Percentiles rank a stretch among this genome's conserved stretches.
Conservation (phyloP, 768 basidiomycete genomes). For the Nidularia pulvinata region DNA sequence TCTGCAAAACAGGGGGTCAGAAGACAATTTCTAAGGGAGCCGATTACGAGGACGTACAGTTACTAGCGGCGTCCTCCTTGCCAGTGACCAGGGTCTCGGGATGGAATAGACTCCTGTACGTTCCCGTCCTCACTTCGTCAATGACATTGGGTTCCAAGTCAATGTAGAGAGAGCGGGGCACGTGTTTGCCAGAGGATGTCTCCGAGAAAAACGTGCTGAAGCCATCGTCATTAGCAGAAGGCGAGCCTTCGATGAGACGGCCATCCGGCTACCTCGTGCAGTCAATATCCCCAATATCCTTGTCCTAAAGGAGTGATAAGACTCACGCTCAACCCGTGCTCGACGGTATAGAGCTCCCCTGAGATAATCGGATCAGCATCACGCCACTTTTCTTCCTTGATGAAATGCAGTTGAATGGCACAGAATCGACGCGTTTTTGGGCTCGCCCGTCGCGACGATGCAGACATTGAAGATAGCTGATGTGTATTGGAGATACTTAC, state of each 20-base stretch:
- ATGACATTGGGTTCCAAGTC: slow-evolving; percentile 98
- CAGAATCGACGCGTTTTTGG: slow-evolving; percentile 29
- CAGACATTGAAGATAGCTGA: slow-evolving; percentile 2
- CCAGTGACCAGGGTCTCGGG: slow-evolving; percentile 98
- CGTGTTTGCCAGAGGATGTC: slow-evolving; percentile 95
- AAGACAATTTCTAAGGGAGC: background rate
- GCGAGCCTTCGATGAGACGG: slow-evolving; percentile 79
- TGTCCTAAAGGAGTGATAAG: slow-evolving; percentile 3
- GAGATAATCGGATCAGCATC: slow-evolving; percentile 37
- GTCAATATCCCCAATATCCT: slow-evolving; percentile 11
- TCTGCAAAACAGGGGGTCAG: slow-evolving; percentile 42
- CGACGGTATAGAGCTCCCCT: slow-evolving; percentile 99
- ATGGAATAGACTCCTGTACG: slow-evolving; percentile 97
- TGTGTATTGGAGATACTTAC: slow-evolving; percentile 54
- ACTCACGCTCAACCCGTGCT: slow-evolving; percentile 95
- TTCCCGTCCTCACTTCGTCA: slow-evolving; percentile 95
- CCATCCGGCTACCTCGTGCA: slow-evolving; percentile 80
- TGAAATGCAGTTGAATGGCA: slow-evolving; percentile 9
- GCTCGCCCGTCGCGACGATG: slow-evolving; percentile 13
- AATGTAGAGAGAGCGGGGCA: slow-evolving; percentile 96
- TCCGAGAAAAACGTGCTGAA: slow-evolving; percentile 99
- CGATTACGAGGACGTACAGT: slow-evolving; percentile 60
- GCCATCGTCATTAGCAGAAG: slow-evolving; percentile 79
- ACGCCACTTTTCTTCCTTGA: slow-evolving; percentile 19
- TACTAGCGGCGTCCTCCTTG: slow-evolving; percentile 99